These are phyloP conservation scores for Fusarium sp. DNA, from an alignment of 2,329 filamentous ascomycete species.

Conservation along the genomic window DNA sequence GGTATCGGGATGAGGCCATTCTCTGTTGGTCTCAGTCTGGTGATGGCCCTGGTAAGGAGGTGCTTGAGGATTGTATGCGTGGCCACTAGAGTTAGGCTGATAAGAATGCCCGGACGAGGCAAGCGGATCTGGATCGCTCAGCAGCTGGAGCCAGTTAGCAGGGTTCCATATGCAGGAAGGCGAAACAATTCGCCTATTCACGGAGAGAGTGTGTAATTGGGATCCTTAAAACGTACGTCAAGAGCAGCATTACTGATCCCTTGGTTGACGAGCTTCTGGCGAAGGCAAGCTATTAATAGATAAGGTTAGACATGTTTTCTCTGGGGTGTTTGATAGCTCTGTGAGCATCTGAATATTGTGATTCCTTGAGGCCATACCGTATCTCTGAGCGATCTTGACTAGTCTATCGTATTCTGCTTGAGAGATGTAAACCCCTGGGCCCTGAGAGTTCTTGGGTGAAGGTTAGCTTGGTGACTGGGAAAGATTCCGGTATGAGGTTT, in stretches of 20 bases:
- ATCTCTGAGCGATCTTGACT: slow-evolving; percentile 63
- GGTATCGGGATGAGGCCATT: not conserved
- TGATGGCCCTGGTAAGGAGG: not conserved
- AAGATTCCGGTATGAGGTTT: not conserved
- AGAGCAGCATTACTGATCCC: slow-evolving; percentile 62
- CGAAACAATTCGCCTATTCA: not conserved
- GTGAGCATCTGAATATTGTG: not conserved
- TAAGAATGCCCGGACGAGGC: not conserved
- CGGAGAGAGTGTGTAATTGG: not conserved
- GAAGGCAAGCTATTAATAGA: slow-evolving; percentile 34
- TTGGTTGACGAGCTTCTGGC: slow-evolving; percentile 60
- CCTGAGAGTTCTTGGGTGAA: slow-evolving; percentile 8
- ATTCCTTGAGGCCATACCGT: slow-evolving; percentile 57
- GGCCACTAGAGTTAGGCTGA: not conserved
- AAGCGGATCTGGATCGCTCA: slow-evolving; percentile 17
- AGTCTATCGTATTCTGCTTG: slow-evolving; percentile 72
- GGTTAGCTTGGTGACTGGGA: slow-evolving; percentile 1
- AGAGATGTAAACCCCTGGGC: slow-evolving; percentile 63
- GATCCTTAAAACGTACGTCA: slow-evolving; percentile 51
- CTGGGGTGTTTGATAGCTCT: not conserved
- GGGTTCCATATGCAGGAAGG: no score
- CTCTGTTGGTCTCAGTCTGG: not conserved
- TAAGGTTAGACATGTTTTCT: slow-evolving; percentile 2
- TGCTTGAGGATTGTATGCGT: not conserved
- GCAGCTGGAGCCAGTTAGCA: slow-evolving; percentile 18